Base-by-base conservation (phyloP, 2,329 filamentous ascomycete genomes). In the Ascochyta viciae-villosae region DNA sequence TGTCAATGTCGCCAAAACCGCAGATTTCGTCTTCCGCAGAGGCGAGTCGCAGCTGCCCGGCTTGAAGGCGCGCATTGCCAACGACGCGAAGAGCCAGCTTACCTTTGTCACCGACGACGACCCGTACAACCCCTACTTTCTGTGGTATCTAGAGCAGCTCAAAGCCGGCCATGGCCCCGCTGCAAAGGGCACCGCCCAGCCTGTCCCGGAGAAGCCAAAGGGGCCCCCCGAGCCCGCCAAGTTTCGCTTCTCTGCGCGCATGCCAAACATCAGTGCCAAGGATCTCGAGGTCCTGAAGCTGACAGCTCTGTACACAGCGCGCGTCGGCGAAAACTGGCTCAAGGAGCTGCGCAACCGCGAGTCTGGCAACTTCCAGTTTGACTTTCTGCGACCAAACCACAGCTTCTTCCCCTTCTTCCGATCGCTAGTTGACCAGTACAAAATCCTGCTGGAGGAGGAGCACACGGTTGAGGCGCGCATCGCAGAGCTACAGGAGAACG, bases 321-420 rank as follows among this genome's bases (percentile, higher is more conserved):
- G 94, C 77, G 94, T 96, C 70, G 95, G 95, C 13, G 88, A 93
- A 58, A 88, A 89, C 58, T 99, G 95, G 78, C 91, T 96, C 85
- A 97, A 92, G 22, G 86, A 89, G 50, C 81, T 99, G 61, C 91
- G 90, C 23, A 94, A 96, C 78, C 87, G 91, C 63, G 94, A 99
- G 79, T 85, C 90, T 16, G 86, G 89, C 70, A 98, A 97, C 76
- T 92, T 88, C 64, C 94, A 99, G 74, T 99, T 98, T 75, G 92
- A 97, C 77, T 99, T 99, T 72, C 82, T 99, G 49, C 88, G 94
- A 50, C 92, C 93, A 15, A 96, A 96, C 70, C 95, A 99, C 80
- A 96, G 91, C 70, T 88, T 97, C 61, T 92, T 98, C 80, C 93
- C 94, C 74, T 98, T 95, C 80, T 98, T 97, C 77, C 91, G 92